phyloP scores from a whole-genome alignment of 805 yeast genomes.

The Myxozyma melibiosi region DNA sequence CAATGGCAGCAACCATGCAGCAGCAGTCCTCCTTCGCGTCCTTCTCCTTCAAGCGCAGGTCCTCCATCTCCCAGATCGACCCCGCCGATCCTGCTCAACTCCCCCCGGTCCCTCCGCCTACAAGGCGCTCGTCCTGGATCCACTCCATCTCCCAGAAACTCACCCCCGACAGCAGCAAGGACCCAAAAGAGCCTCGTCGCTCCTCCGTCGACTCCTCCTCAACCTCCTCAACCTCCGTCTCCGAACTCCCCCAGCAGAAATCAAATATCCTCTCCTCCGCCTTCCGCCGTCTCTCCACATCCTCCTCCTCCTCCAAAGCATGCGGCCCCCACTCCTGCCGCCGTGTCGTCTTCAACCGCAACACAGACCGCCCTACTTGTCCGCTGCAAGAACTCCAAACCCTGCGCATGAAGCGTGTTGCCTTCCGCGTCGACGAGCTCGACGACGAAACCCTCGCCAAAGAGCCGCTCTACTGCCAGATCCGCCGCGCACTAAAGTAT shows the following conservation, averaged over 20 bases:
- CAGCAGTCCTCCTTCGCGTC: background rate
- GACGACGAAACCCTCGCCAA: conserved; percentile 27
- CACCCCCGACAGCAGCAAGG: conserved; percentile 1
- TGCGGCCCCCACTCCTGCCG: background rate
- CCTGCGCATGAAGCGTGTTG: conserved; percentile 24
- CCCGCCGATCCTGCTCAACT: no score
- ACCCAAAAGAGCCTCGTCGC: background rate
- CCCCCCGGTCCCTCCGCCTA: background rate
- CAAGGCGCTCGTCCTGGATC: conserved; percentile 26
- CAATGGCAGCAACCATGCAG: background rate
- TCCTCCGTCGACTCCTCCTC: background rate
- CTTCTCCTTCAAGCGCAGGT: background rate
- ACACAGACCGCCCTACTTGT: conserved; percentile 18
- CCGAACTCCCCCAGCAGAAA: background rate
- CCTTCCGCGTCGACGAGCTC: conserved; percentile 30
- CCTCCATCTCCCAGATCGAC: no score
- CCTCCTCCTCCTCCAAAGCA: conserved; percentile 1
- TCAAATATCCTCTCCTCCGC: conserved; percentile 7
- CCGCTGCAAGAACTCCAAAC: conserved; percentile 24
- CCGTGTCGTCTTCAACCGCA: conserved; percentile 29
- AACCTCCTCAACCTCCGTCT: background rate
- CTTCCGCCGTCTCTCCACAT: conserved; percentile 20
- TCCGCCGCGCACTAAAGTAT: conserved; percentile 21
- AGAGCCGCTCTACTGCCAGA: conserved; percentile 30
- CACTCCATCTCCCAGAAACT: conserved; percentile 16